A percentile compares a stretch with the other conserved stretches of the same genome.
These are phyloP conservation scores for Leptodermis oblonga DNA, from an alignment of 257 asterid species.

Conservation along the genomic window DNA sequence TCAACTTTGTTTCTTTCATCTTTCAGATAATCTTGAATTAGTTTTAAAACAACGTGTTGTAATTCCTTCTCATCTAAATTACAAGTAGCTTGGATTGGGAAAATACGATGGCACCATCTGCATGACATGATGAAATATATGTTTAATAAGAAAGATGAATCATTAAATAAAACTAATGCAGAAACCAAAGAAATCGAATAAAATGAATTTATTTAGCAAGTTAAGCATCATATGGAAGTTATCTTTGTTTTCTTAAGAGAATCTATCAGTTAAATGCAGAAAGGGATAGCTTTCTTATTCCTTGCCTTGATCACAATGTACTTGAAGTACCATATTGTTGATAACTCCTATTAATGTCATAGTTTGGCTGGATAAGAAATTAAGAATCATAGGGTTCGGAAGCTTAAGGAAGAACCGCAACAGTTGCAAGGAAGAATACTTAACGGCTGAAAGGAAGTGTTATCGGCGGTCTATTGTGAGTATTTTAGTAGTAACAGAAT, in stretches of 20 bases:
- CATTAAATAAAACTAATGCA: not conserved
- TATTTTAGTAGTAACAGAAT: not conserved
- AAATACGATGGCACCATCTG: conserved; percentile 54
- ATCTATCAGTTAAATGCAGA: not conserved
- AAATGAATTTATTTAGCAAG: not conserved
- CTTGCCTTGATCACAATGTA: not conserved
- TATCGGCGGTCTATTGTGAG: not conserved
- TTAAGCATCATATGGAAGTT: not conserved
- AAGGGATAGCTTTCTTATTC: not conserved
- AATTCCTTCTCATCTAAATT: conserved; percentile 36
- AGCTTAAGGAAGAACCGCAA: not conserved
- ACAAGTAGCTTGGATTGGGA: conserved; percentile 50
- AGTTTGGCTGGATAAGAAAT: not conserved
- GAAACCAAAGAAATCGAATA: not conserved
- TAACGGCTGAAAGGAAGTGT: not conserved
- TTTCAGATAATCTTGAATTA: conserved; percentile 31
- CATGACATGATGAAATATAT: conserved; percentile 14
- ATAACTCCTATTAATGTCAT: not conserved
- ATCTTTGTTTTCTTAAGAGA: not conserved
- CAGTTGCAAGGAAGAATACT: not conserved
- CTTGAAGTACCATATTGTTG: not conserved
- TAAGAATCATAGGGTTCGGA: not conserved
- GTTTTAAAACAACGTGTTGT: conserved; percentile 26
- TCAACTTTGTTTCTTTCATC: conserved; percentile 22
- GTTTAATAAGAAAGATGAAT: not conserved